Evolutionary conservation across 176 grass and related monocot species (phyloP).

Genomic region (Ensete ventricosum): DNA sequence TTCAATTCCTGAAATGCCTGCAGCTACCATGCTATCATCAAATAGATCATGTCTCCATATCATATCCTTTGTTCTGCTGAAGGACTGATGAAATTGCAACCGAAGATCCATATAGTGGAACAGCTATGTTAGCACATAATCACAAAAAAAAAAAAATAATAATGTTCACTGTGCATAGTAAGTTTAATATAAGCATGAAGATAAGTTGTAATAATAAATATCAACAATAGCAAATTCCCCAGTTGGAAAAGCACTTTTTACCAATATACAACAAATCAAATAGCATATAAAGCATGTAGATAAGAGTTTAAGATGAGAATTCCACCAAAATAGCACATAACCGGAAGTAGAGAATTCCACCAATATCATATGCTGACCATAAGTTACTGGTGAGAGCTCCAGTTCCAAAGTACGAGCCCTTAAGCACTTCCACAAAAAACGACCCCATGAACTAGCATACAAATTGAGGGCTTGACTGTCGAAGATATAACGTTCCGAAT

Average conservation of each 20-base stretch:
- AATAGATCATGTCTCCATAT: constrained; percentile 74
- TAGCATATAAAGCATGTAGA: neutral
- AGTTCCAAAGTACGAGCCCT: constrained; percentile 26
- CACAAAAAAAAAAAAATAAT: constrained; percentile 19
- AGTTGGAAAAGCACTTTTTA: neutral
- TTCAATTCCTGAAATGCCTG: constrained; percentile 65
- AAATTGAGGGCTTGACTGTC: neutral
- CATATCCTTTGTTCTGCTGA: constrained; percentile 78
- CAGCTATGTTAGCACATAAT: constrained; percentile 45
- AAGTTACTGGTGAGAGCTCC: constrained; percentile 32
- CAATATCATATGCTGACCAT: constrained; percentile 30
- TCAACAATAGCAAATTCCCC: constrained; percentile 13
- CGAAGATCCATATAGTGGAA: constrained; percentile 39
- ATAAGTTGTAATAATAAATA: constrained; percentile 19
- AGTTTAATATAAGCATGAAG: constrained; percentile 32
- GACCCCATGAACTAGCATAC: constrained; percentile 16
- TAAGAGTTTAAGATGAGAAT: constrained; percentile 8
- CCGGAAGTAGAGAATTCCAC: constrained; percentile 53
- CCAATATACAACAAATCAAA: neutral
- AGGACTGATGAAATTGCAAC: constrained; percentile 84
- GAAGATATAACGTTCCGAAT: constrained; percentile 10
- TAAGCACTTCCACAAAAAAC: constrained; percentile 23
- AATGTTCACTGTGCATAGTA: constrained; percentile 21
- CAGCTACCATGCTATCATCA: constrained; percentile 66
- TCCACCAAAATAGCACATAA: constrained; percentile 36